Percentiles rank a stretch among this genome's conserved stretches.
phyloP scores from a whole-genome alignment of 257 asterid species.

The Nicotiana tomentosiformis region DNA sequence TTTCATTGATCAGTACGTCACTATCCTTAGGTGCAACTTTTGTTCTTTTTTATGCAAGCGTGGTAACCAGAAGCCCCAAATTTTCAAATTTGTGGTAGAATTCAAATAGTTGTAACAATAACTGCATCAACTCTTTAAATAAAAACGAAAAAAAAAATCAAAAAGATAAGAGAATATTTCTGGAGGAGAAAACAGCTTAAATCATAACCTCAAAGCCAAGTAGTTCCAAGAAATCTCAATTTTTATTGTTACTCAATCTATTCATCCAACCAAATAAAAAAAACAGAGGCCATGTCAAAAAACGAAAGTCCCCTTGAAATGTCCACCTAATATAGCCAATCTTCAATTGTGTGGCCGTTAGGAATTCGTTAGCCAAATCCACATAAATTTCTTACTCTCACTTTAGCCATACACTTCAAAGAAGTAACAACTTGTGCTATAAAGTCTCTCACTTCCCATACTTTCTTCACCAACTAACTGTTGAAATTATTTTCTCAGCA shows the following conservation, averaged over 20 bases:
- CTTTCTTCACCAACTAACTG: constrained; percentile 4
- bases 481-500: not conserved
- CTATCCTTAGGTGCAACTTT: not conserved
- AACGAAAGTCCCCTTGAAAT: not conserved
- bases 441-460: not conserved
- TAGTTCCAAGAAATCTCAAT: not conserved
- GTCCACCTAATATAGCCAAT: not conserved
- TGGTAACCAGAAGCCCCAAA: not conserved
- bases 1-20: not conserved
- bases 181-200: not conserved
- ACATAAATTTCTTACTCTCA: not conserved
- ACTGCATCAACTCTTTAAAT: not conserved
- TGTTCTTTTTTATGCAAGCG: not conserved
- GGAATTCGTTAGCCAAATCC: constrained; percentile 17
- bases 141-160: not conserved
- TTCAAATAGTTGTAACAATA: not conserved
- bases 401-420: not conserved
- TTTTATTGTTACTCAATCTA: not conserved
- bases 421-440: not conserved
- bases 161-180: not conserved
- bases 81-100: not conserved
- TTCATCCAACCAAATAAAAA: not conserved
- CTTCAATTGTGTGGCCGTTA: not conserved
- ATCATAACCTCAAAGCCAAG: not conserved
- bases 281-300: not conserved